Evolutionary conservation across 306 rosid genomes (phyloP), one percentile per base, ranked within the genome.

Genomic region (Trifolium pratense): DNA sequence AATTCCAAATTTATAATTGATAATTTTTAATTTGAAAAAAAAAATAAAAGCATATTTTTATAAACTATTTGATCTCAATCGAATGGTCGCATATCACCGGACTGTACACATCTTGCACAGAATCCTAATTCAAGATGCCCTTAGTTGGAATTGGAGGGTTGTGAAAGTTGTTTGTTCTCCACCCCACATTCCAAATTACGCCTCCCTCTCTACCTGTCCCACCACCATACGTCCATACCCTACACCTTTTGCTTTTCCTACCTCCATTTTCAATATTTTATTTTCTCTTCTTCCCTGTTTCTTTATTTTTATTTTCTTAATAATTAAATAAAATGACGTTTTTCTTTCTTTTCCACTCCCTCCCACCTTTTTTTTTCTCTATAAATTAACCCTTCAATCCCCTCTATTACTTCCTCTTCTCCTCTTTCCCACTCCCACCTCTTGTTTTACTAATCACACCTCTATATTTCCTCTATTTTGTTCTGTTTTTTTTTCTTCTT

Each of bases 321-420:
- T 70, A 2, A 59, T 26, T 6, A 15, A 59, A 14, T 59, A 29
- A 59, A 55, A 55, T 1, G 1, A 26, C n/a, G 37, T 29, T 9
- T 40, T 75, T 31, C 46, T n/a, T 52, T 68, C 16, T 74, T 70
- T 16, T 52, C 62, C 40, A 18, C 18, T 9, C 51, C 7, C 17
- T 13, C 77, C 20, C 31, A 49, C 25, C 32, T 65, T 39, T 66
- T 39, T 66, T 66, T 39, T 51, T 34, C 74, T 83, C 84, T 92
- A 89, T 92, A 92, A 80, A 89, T 70, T 77, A 67, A 45, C 66
- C 73, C 78, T 26, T 82, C 83, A 40, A 25, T 37, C 17, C 59
- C 74, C 16, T 81, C 46, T 39, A 11, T 23, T 73, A 68, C 85
- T 73, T 82, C 85, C 85, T 48, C 79, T 78, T 73, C 85, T 23